Base-by-base conservation (phyloP, 1,139 yeast species). In the Tardiomyces digboiensis region DNA sequence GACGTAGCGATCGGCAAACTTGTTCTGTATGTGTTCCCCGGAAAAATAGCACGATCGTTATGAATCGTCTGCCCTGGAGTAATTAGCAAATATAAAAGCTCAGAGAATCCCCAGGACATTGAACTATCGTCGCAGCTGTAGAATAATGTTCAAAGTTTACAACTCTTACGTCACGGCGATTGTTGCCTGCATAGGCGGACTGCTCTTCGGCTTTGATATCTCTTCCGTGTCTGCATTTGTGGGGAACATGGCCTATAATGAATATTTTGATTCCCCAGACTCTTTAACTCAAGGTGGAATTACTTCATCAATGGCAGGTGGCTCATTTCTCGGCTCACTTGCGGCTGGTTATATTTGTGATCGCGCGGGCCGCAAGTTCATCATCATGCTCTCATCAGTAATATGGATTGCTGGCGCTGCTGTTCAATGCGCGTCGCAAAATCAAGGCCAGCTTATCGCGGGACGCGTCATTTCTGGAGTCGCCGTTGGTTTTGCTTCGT, bases 151-250 rank as follows among this genome's bases (percentile, higher is more conserved):
- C n/a, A n/a, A n/a, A n/a, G n/a, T n/a, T n/a, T n/a, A 62, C 51
- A 66, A 66, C 49, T 67, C 70, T 13, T 66, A 64, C 49, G 50
- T 65, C 16, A 54, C 57, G 36, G 67, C 71, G 4, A 44, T 51
- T 19, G 53, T 85, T 14, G 82, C 97, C 3, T 87, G 96, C 22
- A 80, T 89, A 46, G 89, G 96, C 3, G 97, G 97, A n/a, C 82
- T 87, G 69, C 80, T 88, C 80, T 89, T 89, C 64, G 97, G 97
- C 54, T 89, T 88, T 61, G 97, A 89, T 62, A 87, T 89, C 42
- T 87, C 97, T 5, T 82, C 94, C 6, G 96, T 96, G 1, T 74
- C 91, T 52, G 93, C 89, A 23, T 78, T 91, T 43, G 76, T 89
- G 41, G 83, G 86, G n/a, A 76, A 80, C 8, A 86, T 80, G 52